A percentile compares a stretch with the other conserved stretches of the same genome.
These are phyloP conservation scores for Rhizopus sp. DNA, from an alignment of 371 early-diverging fungal species.

Conservation along the genomic window DNA sequence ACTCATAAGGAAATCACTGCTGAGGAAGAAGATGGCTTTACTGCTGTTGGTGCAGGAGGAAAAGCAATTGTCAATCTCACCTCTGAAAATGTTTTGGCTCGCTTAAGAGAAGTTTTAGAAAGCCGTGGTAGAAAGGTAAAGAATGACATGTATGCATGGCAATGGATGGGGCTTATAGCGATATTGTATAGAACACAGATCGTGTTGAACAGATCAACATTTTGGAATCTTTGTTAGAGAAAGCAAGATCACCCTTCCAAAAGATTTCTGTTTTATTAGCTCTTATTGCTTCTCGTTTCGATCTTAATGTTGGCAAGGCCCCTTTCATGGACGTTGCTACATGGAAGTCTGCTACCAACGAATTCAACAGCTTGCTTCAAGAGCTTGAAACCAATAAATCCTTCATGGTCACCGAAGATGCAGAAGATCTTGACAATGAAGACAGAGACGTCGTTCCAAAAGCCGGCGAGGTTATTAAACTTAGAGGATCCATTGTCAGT, in stretches of 20 bases:
- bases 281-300: constrained; percentile 91
- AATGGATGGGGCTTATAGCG: too few species aligned
- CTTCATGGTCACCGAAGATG: constrained; percentile 65
- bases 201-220: constrained; percentile 74
- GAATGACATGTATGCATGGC: too few species aligned
- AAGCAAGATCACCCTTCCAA: constrained; percentile 79
- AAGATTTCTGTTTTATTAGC: constrained; percentile 83
- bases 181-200: constrained; percentile 90
- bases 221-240: constrained; percentile 68
- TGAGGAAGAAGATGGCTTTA: constrained; percentile 72
- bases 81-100: constrained; percentile 80
- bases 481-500: constrained; percentile 87
- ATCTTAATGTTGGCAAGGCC: constrained; percentile 66
- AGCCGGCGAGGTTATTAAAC: constrained; percentile 52
- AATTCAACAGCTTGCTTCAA: constrained; percentile 73
- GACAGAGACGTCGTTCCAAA: constrained; percentile 67
- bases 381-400: constrained; percentile 72
- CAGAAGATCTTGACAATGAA: constrained; percentile 66
- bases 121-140: constrained; percentile 91
- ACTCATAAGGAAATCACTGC: constrained; percentile 13
- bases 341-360: constrained; percentile 80
- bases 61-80: constrained; percentile 58
- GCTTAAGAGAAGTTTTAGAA: constrained; percentile 77
- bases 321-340: constrained; percentile 74
- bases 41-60: constrained; percentile 84